Evolutionary conservation across 2,329 filamentous ascomycete species (phyloP).

Genomic region (Ceratocystiopsis sp.): DNA sequence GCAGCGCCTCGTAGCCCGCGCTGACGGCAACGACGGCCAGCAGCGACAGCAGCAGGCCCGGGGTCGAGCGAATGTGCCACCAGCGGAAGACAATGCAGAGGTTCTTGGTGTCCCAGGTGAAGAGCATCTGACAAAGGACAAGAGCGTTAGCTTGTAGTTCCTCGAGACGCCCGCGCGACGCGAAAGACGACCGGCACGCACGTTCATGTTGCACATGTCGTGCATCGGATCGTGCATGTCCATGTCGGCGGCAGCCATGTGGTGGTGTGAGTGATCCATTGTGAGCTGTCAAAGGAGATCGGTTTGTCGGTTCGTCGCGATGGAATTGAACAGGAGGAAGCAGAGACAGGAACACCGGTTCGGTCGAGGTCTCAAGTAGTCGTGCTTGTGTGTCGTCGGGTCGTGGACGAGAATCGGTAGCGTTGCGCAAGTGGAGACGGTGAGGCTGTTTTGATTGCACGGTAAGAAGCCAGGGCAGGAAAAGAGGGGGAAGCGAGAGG

Average conservation of each 20-base stretch:
- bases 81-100: constrained; percentile 90
- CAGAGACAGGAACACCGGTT: too few species aligned
- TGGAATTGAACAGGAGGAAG: background rate
- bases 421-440: background rate
- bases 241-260: constrained; percentile 36
- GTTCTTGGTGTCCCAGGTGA: constrained; percentile 86
- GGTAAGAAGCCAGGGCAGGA: too few species aligned
- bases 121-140: constrained; percentile 60
- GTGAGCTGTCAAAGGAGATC: too few species aligned
- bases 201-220: constrained; percentile 78
- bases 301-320: background rate
- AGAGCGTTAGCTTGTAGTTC: too few species aligned
- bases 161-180: too few species aligned
- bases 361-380: too few species aligned
- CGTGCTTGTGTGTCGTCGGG: background rate
- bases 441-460: too few species aligned
- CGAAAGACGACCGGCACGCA: constrained; percentile 24
- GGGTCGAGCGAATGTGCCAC: constrained; percentile 68
- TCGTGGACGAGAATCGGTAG: background rate
- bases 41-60: constrained; percentile 67
- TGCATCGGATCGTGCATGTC: constrained; percentile 24
- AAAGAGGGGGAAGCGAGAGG: too few species aligned
- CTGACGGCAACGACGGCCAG: constrained; percentile 65
- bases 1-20: constrained; percentile 84
- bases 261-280: constrained; percentile 29